Conservation (phyloP, 2,329 filamentous ascomycete species). For the Aspergillus intermedius region DNA sequence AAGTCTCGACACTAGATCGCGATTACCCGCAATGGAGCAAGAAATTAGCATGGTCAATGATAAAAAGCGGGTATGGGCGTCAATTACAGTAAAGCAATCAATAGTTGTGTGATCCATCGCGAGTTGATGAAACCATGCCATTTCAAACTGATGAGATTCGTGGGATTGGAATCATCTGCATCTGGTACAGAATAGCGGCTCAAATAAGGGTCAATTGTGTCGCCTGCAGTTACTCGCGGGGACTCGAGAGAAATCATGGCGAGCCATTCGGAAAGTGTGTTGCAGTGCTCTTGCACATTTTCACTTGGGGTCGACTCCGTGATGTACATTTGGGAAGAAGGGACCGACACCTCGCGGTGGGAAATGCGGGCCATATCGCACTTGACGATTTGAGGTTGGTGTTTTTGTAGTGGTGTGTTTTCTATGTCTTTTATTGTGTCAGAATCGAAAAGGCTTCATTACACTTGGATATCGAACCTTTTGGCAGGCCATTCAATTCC, state of each 20-base stretch:
- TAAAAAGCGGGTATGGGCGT: not conserved
- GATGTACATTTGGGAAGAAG: slow-evolving; percentile 22
- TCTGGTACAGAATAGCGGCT: slow-evolving; percentile 37
- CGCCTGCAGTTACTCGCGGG: slow-evolving; percentile 29
- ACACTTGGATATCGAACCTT: slow-evolving; percentile 35
- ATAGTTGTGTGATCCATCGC: slow-evolving; percentile 34
- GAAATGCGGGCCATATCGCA: slow-evolving; percentile 19
- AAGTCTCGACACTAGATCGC: slow-evolving; percentile 12
- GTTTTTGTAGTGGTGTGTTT: slow-evolving; percentile 28
- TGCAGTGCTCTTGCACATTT: slow-evolving; percentile 54
- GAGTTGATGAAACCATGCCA: slow-evolving; percentile 39
- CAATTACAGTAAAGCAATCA: slow-evolving; percentile 33
- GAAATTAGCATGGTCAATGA: slow-evolving; percentile 7
- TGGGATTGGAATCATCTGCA: slow-evolving; percentile 14
- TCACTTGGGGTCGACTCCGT: slow-evolving; percentile 29
- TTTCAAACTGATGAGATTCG: slow-evolving; percentile 31
- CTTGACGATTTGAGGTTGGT: slow-evolving; percentile 32
- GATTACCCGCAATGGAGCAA: not conserved
- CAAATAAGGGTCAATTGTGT: slow-evolving; percentile 39
- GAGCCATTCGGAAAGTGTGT: slow-evolving; percentile 58
- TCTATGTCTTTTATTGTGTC: slow-evolving; percentile 13
- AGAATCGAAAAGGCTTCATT: not conserved
- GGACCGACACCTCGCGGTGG: slow-evolving; percentile 23
- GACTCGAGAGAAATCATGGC: slow-evolving; percentile 47
- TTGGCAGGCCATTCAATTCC: slow-evolving; percentile 18